Conservation (phyloP, 306 rosid species). For the Prunus mume region DNA sequence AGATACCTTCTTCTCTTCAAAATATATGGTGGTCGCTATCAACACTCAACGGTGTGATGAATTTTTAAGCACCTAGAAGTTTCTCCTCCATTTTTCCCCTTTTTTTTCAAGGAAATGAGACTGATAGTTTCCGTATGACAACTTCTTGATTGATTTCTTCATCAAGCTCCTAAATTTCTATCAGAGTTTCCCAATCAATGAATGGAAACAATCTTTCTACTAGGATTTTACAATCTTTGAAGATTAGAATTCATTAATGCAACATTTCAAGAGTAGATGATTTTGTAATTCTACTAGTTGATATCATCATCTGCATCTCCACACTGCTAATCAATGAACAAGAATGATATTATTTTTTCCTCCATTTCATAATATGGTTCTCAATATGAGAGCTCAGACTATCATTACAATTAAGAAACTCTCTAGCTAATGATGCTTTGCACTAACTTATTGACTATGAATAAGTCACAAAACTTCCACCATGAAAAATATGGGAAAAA, state of each 20-base stretch:
- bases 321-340: neutral
- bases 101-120: neutral
- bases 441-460: neutral
- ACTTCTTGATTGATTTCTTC: neutral
- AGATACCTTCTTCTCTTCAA: neutral
- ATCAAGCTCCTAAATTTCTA: neutral
- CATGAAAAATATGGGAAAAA: neutral
- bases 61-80: neutral
- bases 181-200: neutral
- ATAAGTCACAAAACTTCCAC: neutral
- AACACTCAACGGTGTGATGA: neutral
- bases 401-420: neutral
- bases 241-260: neutral
- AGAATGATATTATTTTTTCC: neutral
- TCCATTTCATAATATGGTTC: neutral
- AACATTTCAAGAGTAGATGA: neutral
- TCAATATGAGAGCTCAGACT: neutral
- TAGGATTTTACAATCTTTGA: neutral
- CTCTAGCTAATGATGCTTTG: neutral
- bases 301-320: neutral
- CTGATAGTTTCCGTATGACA: neutral
- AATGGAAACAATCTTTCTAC: constrained; percentile 13
- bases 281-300: neutral
- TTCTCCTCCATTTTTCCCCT: neutral
- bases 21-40: neutral